Conservation (phyloP, 108 stramenopile species). For the Nitzschia putrida region DNA sequence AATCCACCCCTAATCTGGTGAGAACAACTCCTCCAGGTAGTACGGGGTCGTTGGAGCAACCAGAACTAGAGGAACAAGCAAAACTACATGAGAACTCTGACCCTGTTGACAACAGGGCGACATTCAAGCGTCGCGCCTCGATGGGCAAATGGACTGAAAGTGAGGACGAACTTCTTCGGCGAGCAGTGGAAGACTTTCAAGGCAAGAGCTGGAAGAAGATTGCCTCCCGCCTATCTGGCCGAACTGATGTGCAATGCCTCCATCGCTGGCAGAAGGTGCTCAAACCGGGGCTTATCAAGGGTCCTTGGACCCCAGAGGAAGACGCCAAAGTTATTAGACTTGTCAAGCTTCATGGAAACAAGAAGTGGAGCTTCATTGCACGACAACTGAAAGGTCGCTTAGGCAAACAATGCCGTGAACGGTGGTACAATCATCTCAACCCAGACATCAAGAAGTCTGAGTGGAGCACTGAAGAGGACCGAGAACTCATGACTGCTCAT, state of each 20-base stretch:
- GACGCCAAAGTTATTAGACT: slow-evolving; percentile 78
- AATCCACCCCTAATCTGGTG: slow-evolving; percentile 24
- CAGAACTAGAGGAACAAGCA: slow-evolving; percentile 13
- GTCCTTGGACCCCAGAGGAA: slow-evolving; percentile 96
- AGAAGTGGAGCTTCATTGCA: slow-evolving; percentile 93
- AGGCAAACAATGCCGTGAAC: slow-evolving; percentile 98
- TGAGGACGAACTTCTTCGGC: slow-evolving; percentile 75
- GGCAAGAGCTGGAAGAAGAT: slow-evolving; percentile 97
- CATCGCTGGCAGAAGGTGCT: slow-evolving; percentile 99
- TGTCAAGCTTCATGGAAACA: slow-evolving; percentile 78
- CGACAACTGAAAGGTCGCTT: slow-evolving; percentile 88
- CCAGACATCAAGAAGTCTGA: slow-evolving; percentile 93
- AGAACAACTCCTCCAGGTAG: slow-evolving; percentile 1
- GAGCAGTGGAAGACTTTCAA: slow-evolving; percentile 80
- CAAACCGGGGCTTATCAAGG: slow-evolving; percentile 95
- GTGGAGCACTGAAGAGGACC: slow-evolving; percentile 93
- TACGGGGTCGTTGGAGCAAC: slow-evolving; percentile 16
- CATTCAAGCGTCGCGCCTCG: slow-evolving; percentile 75
- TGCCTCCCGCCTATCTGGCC: slow-evolving; percentile 70
- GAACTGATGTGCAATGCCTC: slow-evolving; percentile 95
- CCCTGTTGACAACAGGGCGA: slow-evolving; percentile 23
- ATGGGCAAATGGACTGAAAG: slow-evolving; percentile 88
- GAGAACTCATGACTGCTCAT: slow-evolving; percentile 77
- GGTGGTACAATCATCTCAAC: slow-evolving; percentile 98
- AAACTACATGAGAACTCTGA: slow-evolving; percentile 4